Evolutionary conservation across 805 yeast species (phyloP).

Genomic region (Sugiyamaella americana): DNA sequence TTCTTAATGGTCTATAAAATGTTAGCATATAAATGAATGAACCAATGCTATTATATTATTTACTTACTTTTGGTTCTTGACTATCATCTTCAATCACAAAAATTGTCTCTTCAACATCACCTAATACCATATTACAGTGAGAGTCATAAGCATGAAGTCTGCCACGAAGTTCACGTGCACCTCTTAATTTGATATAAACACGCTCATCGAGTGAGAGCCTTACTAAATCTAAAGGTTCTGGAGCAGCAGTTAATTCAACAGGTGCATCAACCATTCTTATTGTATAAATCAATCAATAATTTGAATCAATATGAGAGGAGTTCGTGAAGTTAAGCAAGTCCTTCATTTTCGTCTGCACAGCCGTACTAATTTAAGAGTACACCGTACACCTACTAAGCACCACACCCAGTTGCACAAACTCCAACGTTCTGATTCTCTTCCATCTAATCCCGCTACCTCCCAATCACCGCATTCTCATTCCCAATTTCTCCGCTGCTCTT

Average conservation of each 20-base stretch:
- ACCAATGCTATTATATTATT: too few relatives aligned
- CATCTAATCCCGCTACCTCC: too few relatives aligned
- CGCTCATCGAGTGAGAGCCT: slow-evolving; percentile 80
- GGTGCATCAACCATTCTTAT: slow-evolving; percentile 10
- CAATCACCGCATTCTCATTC: too few relatives aligned
- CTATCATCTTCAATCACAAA: slow-evolving; percentile 50
- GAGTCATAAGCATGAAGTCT: slow-evolving; percentile 89
- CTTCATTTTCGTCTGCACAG: too few relatives aligned
- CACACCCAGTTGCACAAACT: too few relatives aligned
- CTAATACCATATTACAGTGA: slow-evolving; percentile 91
- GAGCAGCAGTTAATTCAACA: slow-evolving; percentile 8
- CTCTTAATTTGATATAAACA: slow-evolving; percentile 84
- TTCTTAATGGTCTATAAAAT: slow-evolving; percentile 40
- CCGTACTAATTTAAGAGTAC: too few relatives aligned
- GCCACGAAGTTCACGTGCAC: slow-evolving; percentile 89
- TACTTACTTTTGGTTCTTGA: slow-evolving; percentile 35
- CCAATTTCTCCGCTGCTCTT: too few relatives aligned
- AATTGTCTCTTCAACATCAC: slow-evolving; percentile 85
- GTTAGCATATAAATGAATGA: neutral
- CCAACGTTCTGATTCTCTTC: too few relatives aligned
- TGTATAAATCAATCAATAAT: neutral
- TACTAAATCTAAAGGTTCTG: slow-evolving; percentile 88
- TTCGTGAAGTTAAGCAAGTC: too few relatives aligned
- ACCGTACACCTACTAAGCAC: too few relatives aligned
- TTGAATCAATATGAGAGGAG: neutral